Conservation (phyloP, 495 filamentous ascomycete species). For the Acidomyces sp. region DNA sequence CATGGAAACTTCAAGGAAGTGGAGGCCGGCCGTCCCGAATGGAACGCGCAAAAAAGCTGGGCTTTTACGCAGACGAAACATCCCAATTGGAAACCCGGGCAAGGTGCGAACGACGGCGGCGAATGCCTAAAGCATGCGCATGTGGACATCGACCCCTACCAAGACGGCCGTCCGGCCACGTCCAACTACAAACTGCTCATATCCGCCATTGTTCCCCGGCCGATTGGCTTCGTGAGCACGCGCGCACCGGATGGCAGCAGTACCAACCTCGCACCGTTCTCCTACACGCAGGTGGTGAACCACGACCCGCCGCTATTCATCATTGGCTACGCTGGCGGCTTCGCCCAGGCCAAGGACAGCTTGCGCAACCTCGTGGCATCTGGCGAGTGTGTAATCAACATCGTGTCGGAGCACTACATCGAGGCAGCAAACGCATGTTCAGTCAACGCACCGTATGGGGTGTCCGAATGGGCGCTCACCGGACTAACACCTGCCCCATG, state of each 20-base stretch:
- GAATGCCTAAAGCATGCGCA: constrained; percentile 46
- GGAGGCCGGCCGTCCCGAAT: constrained; percentile 61
- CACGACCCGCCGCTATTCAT: constrained; percentile 85
- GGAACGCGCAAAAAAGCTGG: constrained; percentile 35
- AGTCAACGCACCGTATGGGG: constrained; percentile 66
- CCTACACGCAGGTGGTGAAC: constrained; percentile 68
- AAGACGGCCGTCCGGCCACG: constrained; percentile 47
- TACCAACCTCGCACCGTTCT: constrained; percentile 76
- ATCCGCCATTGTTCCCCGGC: constrained; percentile 70
- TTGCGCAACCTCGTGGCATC: constrained; percentile 52
- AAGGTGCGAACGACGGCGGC: constrained; percentile 54
- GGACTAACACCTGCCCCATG: constrained; percentile 63
- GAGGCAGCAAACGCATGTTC: constrained; percentile 75
- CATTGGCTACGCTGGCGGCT: constrained; percentile 50
- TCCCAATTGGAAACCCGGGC: constrained; percentile 66
- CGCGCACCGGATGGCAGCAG: constrained; percentile 42
- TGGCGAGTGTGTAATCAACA: constrained; percentile 62
- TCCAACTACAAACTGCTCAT: constrained; percentile 93
- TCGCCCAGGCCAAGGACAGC: constrained; percentile 55
- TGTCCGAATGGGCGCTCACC: constrained; percentile 67
- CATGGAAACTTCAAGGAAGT: constrained; percentile 66
- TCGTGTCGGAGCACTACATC: constrained; percentile 70
- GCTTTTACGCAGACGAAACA: constrained; percentile 55
- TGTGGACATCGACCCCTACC: constrained; percentile 72
- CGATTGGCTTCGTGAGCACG: constrained; percentile 55